Conservation (phyloP, 139 green algal species). For the Pseudopediastrum boryanum region DNA sequence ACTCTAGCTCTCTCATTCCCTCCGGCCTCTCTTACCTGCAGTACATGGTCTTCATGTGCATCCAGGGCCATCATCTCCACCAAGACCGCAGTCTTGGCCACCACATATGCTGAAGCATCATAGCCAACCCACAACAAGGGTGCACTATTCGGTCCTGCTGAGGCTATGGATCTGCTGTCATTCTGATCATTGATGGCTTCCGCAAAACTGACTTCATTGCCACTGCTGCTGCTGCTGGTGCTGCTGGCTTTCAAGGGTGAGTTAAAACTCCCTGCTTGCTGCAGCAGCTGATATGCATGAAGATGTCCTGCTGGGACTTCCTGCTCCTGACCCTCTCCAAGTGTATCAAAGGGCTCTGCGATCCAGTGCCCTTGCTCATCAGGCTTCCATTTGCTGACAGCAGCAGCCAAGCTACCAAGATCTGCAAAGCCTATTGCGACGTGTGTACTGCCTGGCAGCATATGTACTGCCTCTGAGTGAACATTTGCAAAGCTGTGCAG, state of each 20-base stretch:
- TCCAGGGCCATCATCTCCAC: background rate
- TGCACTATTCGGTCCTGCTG: background rate
- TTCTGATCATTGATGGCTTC: background rate
- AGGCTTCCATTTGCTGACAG: background rate
- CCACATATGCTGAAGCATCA: background rate
- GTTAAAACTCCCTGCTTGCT: too few relatives aligned
- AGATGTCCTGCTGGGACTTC: background rate
- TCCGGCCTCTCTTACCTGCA: slow-evolving; percentile 17
- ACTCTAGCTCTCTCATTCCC: too few relatives aligned
- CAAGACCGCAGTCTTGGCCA: background rate
- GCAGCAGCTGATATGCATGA: background rate
- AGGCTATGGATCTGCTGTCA: background rate
- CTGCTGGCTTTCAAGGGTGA: background rate
- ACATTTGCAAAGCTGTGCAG: background rate
- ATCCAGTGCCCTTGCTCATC: background rate
- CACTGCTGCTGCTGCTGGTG: background rate
- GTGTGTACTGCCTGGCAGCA: slow-evolving; percentile 4
- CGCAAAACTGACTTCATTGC: too few relatives aligned
- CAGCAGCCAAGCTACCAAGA: background rate
- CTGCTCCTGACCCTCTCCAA: background rate
- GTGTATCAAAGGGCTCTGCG: background rate
- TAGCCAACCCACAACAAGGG: slow-evolving; percentile 8
- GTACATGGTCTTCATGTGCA: background rate
- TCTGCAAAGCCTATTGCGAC: slow-evolving; percentile 6
- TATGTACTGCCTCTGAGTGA: background rate